Conservation (phyloP, 768 basidiomycete genomes). For the Tulasnella sp. region DNA sequence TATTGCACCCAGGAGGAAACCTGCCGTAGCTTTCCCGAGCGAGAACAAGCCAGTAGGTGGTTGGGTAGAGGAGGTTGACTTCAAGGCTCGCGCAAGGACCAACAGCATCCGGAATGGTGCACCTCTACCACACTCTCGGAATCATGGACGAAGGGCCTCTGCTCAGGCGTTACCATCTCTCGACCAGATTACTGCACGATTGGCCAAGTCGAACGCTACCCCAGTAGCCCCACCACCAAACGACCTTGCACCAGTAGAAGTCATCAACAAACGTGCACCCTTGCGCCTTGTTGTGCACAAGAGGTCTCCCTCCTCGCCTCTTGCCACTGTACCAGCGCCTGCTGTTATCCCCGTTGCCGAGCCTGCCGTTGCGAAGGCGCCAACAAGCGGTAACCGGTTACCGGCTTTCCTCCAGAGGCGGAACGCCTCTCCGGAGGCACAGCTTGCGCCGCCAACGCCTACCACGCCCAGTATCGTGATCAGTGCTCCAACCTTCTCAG, state of each 20-base stretch:
- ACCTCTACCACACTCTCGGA: constrained; percentile 20
- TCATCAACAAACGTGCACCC: too few species aligned
- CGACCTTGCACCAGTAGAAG: not conserved
- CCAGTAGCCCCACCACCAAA: not conserved
- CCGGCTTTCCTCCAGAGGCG: constrained; percentile 11
- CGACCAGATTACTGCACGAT: constrained; percentile 61
- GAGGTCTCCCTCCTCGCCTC: constrained; percentile 5
- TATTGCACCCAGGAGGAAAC: constrained; percentile 24
- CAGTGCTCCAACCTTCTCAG: not conserved
- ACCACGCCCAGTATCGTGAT: not conserved
- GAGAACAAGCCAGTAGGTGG: not conserved
- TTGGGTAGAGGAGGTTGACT: constrained; percentile 63
- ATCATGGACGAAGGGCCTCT: constrained; percentile 4
- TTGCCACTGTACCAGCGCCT: not conserved
- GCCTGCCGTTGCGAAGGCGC: not conserved
- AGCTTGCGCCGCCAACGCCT: not conserved
- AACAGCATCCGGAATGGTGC: constrained; percentile 17
- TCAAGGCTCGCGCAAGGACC: constrained; percentile 23
- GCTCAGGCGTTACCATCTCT: constrained; percentile 46
- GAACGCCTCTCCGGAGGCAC: not conserved
- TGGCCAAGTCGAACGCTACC: constrained; percentile 22
- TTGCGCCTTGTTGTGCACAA: not conserved
- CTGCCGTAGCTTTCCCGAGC: constrained; percentile 1
- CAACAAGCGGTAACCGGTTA: not conserved
- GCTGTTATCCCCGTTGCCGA: not conserved